Conservation (phyloP, 2,329 filamentous ascomycete species). For the Colletotrichum godetiae region DNA sequence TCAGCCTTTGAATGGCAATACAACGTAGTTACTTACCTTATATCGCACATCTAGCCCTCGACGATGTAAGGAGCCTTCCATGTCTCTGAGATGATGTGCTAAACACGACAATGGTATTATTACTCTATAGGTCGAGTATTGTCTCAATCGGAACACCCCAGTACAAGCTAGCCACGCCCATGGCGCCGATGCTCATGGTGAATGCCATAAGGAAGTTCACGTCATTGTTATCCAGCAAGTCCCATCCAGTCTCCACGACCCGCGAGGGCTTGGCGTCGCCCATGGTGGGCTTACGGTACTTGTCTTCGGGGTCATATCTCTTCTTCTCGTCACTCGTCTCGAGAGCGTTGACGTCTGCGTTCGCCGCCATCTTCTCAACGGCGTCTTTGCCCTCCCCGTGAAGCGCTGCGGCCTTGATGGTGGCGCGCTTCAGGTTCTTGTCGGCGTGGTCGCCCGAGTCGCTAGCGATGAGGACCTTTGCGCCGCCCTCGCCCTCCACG, state of each 20-base stretch:
- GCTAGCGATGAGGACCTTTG: conserved; percentile 62
- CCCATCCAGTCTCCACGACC: conserved; percentile 72
- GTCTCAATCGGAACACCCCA: conserved; percentile 66
- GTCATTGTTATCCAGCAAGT: conserved; percentile 92
- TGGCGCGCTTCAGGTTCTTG: conserved; percentile 45
- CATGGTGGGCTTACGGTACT: conserved; percentile 63
- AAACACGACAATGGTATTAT: neutral
- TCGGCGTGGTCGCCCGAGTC: conserved; percentile 40
- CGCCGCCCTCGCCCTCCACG: conserved; percentile 85
- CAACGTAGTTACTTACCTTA: neutral
- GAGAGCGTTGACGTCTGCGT: conserved; percentile 43
- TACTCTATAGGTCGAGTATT: conserved; percentile 42
- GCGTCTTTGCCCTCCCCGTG: conserved; percentile 57
- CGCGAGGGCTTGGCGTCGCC: conserved; percentile 69
- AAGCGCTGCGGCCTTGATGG: conserved; percentile 54
- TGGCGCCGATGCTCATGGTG: conserved; percentile 81
- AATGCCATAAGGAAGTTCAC: conserved; percentile 94
- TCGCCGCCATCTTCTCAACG: conserved; percentile 47
- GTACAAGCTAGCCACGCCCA: conserved; percentile 72
- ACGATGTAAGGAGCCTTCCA: neutral
- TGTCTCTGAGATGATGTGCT: neutral
- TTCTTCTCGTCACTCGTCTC: conserved; percentile 49
- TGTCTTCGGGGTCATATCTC: conserved; percentile 62
- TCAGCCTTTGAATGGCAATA: neutral
- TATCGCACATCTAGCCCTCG: neutral